Base-by-base conservation (phyloP, 768 basidiomycete species). In the Amanita pseudoporphyria region DNA sequence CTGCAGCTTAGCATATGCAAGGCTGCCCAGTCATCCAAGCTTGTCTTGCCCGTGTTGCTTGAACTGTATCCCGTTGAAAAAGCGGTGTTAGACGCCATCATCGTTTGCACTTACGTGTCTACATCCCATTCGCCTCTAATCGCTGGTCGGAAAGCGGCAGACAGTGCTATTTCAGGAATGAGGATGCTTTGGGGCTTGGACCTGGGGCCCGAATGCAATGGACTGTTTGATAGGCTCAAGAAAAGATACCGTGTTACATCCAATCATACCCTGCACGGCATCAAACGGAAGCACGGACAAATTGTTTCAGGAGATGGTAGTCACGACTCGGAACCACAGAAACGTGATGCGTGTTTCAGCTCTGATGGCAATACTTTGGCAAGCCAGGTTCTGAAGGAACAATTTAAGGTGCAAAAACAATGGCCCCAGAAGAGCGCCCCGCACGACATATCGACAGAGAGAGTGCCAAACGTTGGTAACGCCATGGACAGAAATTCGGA, bases 21-120 rank as follows among this genome's bases (percentile, higher is more conserved):
- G 35, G 26, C 12, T 24, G 37, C 44, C 47, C 51, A 39, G 36
- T 30, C 44, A 39, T 36, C 52, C 41, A 24, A 51, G 30, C 53
- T 50, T 21, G 38, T 49, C 44, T 18, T 54, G 37, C 52, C 61
- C 33, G 35, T 55, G 38, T 49, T 58, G 22, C 49, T 59, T 50
- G 54, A 66, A 63, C 21, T 60, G 31, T 58, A 55, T 21, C 72
- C 81, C 2, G 74, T 84, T 44, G 72, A 74, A 13, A 73, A 81
- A 52, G 67, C 78, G 12, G 62, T 89, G 16, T 78, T 84, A 56
- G 82, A 85, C 54, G 79, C 87, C 0, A 73, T 77, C 4, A 74
- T 84, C 16, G 69, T 79, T 12, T 82, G 80, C 54, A 81, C 81
- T 6, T 76, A 82, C 58, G 74, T 78, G 6, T 76, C 75, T 48